A percentile compares a stretch with the other conserved stretches of the same genome.
These are phyloP conservation scores for Staphylotrichum tortipilum DNA, from an alignment of 495 filamentous ascomycete species.

Conservation along the genomic window DNA sequence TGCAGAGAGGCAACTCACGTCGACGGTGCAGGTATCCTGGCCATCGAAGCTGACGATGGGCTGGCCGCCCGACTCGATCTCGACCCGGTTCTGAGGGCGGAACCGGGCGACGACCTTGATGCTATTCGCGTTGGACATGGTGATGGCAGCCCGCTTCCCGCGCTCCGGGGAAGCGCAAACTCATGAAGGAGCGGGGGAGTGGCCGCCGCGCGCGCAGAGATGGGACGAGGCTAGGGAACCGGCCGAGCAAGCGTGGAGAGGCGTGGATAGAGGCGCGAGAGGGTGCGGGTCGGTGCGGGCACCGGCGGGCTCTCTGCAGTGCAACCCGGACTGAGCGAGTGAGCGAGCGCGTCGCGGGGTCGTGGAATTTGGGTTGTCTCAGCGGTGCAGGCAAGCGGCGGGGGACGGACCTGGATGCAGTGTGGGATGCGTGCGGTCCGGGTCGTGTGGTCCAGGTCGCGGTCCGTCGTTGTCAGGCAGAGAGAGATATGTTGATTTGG, in stretches of 20 bases:
- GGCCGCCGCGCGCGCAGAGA: not conserved
- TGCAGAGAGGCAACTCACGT: constrained; percentile 46
- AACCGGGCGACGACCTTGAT: constrained; percentile 91
- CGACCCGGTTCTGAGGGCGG: constrained; percentile 89
- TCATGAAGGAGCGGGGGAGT: constrained; percentile 21
- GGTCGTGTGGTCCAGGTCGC: too few relatives aligned
- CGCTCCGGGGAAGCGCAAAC: constrained; percentile 27
- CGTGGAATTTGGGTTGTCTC: too few relatives aligned
- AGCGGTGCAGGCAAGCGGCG: too few relatives aligned
- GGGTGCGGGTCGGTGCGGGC: too few relatives aligned
- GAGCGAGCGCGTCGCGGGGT: not conserved
- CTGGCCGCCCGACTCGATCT: constrained; percentile 80
- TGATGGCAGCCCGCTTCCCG: constrained; percentile 28
- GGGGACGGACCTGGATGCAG: too few relatives aligned
- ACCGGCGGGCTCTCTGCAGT: too few relatives aligned
- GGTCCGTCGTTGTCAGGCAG: constrained; percentile 2
- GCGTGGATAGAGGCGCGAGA: not conserved
- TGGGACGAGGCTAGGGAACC: too few relatives aligned
- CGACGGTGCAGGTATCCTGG: constrained; percentile 80
- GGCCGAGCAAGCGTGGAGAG: too few relatives aligned
- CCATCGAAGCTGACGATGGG: constrained; percentile 82
- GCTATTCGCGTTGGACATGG: constrained; percentile 49
- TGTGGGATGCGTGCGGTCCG: too few relatives aligned
- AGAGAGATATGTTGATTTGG: not conserved
- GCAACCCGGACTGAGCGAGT: too few relatives aligned